These are phyloP conservation scores for Amaranthus hypochondriacus DNA, from an alignment of 148 eudicot genomes.

Conservation along the genomic window DNA sequence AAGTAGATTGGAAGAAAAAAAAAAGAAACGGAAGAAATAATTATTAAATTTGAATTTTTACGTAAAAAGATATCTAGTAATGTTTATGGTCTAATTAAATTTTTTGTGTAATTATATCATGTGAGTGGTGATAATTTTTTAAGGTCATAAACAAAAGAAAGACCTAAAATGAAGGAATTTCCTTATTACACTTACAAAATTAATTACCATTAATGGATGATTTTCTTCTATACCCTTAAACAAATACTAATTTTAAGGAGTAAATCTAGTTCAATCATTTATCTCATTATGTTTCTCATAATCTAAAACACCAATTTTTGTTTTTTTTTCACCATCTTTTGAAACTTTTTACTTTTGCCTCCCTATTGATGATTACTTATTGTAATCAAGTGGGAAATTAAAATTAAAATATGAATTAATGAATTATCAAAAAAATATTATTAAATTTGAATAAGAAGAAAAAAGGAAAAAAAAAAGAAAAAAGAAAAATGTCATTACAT, in stretches of 20 bases:
- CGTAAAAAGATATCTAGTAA: no score
- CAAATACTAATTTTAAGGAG: slow-evolving; percentile 9
- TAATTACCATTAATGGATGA: background rate
- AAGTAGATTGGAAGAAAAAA: no score
- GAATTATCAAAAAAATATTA: background rate
- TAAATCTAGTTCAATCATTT: slow-evolving; percentile 11
- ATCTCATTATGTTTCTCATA: background rate
- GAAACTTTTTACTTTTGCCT: background rate
- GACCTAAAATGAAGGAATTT: slow-evolving; percentile 7
- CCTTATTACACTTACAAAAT: background rate
- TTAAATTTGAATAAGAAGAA: background rate
- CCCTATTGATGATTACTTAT: no score
- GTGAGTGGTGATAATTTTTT: background rate
- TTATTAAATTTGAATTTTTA: no score
- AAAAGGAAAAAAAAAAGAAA: background rate
- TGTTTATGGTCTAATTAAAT: no score
- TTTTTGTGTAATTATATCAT: no score
- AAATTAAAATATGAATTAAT: background rate
- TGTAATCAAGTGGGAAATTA: no score
- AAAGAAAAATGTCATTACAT: background rate
- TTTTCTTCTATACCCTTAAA: background rate
- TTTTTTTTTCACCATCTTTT: slow-evolving; percentile 11
- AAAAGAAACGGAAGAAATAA: no score
- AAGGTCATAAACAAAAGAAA: background rate
- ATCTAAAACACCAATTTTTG: background rate